Conservation (phyloP, 352 stramenopile species). For the Pythium graminicola region DNA sequence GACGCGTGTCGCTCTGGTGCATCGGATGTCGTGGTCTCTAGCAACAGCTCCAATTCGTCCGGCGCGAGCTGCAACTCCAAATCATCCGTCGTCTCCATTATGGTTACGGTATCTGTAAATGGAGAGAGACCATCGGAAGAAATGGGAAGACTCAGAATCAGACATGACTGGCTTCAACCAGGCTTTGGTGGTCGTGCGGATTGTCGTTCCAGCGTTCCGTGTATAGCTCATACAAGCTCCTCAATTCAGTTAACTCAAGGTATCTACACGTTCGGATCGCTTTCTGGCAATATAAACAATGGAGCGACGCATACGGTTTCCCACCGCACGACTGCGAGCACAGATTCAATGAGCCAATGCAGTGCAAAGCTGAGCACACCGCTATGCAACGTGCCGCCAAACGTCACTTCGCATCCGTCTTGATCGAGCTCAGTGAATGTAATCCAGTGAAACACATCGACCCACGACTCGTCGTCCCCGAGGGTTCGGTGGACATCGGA, state of each 20-base stretch:
- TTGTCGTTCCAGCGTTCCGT: too few species aligned
- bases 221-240: too few species aligned
- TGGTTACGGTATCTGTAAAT: background rate
- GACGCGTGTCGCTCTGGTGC: background rate
- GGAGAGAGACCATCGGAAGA: too few species aligned
- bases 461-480: constrained; percentile 17
- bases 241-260: too few species aligned
- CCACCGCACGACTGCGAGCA: constrained; percentile 18
- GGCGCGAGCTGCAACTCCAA: constrained; percentile 20
- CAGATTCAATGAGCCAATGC: constrained; percentile 23
- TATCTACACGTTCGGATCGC: too few species aligned
- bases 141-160: background rate
- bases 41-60: constrained; percentile 18
- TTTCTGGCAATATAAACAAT: constrained; percentile 8
- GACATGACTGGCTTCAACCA: background rate
- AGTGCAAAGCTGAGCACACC: constrained; percentile 9
- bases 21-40: constrained; percentile 23
- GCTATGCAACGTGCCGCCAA: constrained; percentile 12
- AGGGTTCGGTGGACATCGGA: constrained; percentile 23
- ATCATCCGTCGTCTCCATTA: constrained; percentile 10
- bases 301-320: constrained; percentile 16
- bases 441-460: constrained; percentile 23
- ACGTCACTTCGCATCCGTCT: constrained; percentile 18
- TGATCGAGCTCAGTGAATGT: constrained; percentile 3
- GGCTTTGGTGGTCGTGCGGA: too few species aligned